Evolutionary conservation across 2,329 filamentous ascomycete species (phyloP), one percentile per base, ranked within the genome.

Genomic region (Pseudopyrenochaeta lycopersici): DNA sequence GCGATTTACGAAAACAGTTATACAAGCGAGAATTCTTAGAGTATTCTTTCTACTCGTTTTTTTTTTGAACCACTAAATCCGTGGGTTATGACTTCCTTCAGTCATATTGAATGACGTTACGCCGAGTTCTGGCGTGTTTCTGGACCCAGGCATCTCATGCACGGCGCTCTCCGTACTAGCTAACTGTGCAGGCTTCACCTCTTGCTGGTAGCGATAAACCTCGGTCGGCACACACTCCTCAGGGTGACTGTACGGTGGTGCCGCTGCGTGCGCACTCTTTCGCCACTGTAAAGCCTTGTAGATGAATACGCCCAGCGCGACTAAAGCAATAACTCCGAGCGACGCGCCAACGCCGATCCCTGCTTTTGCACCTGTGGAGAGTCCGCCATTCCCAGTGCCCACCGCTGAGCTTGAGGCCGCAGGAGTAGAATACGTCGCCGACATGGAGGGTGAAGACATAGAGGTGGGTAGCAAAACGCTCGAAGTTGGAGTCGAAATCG

Each of bases 231-330:
- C 21, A 15, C 10, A 30, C 12, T 42, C 27, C 43, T 30, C 40
- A 12, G 29, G 14, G 15, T 27, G 18, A 11, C n/a, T 14, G 11
- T 33, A 41, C 10, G 46, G 21, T 7, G 33, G 21, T 18, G 38
- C 15, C 6, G 33, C 23, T 7, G 11, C 17, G 6, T 23, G 23
- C 11, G 47, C 38, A 14, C n/a, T 45, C 32, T 46, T 54, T 17
- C 49, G 43, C 54, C 54, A 54, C 36, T 47, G 49, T 46, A 60
- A 20, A 15, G 54, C 56, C 42, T 50, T 54, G n/a, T 20, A 33
- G 0, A 57, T 35, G 14, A 57, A 57, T 9, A 49, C n/a, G 9
- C 54, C 54, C 11, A 57, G 9, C 7, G 20, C 50, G 1, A 52
- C 33, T 21, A 60, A 41, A 3, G 33, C 41, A 7, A 57, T 39